Evolutionary conservation across 345 rosid species (phyloP).

Genomic region (Dimocarpus longan): DNA sequence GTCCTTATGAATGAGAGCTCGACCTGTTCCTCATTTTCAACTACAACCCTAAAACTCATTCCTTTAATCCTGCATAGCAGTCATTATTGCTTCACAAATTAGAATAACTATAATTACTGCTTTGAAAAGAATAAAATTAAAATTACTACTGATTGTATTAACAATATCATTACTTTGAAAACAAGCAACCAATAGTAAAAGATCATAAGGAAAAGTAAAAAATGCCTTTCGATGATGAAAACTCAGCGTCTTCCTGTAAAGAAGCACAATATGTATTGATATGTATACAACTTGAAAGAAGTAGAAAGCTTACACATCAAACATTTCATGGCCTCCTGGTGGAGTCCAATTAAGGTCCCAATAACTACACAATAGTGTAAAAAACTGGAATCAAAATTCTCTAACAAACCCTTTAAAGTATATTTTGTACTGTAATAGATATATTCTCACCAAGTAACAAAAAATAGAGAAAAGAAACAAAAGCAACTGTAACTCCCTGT

Average conservation of each 20-base stretch:
- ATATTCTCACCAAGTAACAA: neutral
- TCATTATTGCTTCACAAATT: conserved; percentile 21
- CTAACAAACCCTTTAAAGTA: neutral
- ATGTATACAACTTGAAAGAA: neutral
- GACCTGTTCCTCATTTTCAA: conserved; percentile 63
- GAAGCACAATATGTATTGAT: neutral
- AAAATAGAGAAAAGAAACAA: neutral
- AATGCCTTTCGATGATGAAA: neutral
- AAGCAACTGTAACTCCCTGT: conserved; percentile 15
- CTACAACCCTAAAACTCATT: conserved; percentile 54
- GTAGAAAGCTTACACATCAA: conserved; percentile 75
- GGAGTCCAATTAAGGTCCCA: conserved; percentile 83
- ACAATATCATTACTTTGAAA: neutral
- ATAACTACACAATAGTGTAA: conserved; percentile 51
- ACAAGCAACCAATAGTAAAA: neutral
- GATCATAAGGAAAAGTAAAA: neutral
- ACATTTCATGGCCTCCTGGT: conserved; percentile 75
- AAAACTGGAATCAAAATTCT: conserved; percentile 1
- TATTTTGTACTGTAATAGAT: neutral
- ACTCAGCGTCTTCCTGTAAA: neutral
- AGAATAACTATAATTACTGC: conserved; percentile 1
- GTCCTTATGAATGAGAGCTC: conserved; percentile 69
- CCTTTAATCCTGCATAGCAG: conserved; percentile 63
- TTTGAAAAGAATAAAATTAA: neutral
- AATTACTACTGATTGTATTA: neutral